A percentile compares a stretch with the other conserved stretches of the same genome.
These are phyloP conservation scores for Cladosporium sphaerospermum DNA, from an alignment of 2,329 filamentous ascomycete genomes.

Conservation along the genomic window DNA sequence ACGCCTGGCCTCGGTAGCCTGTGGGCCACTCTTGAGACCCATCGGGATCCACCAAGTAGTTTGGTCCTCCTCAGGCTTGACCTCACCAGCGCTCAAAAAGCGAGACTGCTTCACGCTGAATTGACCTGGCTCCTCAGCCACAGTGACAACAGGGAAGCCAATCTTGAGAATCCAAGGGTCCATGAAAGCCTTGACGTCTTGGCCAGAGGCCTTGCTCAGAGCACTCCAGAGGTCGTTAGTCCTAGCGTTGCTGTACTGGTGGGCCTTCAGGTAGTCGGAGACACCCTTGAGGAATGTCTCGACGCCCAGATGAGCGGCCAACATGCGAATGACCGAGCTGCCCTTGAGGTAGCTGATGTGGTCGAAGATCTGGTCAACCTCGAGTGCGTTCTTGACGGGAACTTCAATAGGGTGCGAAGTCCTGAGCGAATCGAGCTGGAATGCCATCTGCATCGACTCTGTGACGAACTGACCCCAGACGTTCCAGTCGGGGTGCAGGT, in stretches of 20 bases:
- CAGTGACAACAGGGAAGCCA: slow-evolving; percentile 83
- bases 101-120: slow-evolving; percentile 78
- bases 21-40: slow-evolving; percentile 68
- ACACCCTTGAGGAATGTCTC: slow-evolving; percentile 89
- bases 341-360: slow-evolving; percentile 95
- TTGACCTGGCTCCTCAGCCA: slow-evolving; percentile 76
- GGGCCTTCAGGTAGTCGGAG: slow-evolving; percentile 77
- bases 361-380: slow-evolving; percentile 98
- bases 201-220: slow-evolving; percentile 77
- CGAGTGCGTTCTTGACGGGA: slow-evolving; percentile 83
- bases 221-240: slow-evolving; percentile 89
- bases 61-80: slow-evolving; percentile 81
- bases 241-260: slow-evolving; percentile 84
- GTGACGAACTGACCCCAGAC: slow-evolving; percentile 97
- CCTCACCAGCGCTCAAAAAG: slow-evolving; percentile 87
- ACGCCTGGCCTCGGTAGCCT: slow-evolving; percentile 55
- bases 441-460: slow-evolving; percentile 88
- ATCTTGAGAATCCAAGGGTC: slow-evolving; percentile 92
- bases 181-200: slow-evolving; percentile 85
- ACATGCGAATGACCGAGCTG: slow-evolving; percentile 92
- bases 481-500: slow-evolving; percentile 94
- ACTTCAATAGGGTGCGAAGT: slow-evolving; percentile 96
- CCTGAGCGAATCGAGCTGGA: slow-evolving; percentile 80
- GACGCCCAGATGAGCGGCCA: slow-evolving; percentile 81
- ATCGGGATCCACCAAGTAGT: slow-evolving; percentile 96